phyloP scores from a whole-genome alignment of 2,329 filamentous ascomycete species.

The Alternaria atra region DNA sequence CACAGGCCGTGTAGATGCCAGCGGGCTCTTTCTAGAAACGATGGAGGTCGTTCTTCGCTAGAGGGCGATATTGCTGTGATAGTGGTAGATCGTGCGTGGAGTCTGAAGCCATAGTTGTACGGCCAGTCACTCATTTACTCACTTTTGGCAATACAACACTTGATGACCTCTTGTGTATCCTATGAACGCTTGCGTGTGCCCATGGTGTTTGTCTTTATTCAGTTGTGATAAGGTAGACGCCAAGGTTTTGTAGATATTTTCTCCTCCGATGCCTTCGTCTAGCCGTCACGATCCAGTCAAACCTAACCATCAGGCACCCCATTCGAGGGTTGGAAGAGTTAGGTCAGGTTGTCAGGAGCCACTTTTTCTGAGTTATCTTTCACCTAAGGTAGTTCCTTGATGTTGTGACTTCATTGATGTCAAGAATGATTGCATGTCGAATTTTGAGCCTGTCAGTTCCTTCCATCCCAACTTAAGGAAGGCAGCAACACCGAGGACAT shows the following conservation, averaged over 20 bases:
- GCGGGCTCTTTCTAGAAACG: not conserved
- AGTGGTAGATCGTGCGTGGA: not conserved
- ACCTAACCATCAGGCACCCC: not conserved
- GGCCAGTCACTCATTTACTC: not conserved
- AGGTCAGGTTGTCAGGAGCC: not conserved
- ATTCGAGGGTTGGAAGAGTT: not conserved
- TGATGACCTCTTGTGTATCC: not conserved
- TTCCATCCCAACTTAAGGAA: not conserved
- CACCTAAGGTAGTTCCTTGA: not conserved
- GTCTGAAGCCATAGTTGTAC: not conserved
- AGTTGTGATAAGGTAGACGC: not conserved
- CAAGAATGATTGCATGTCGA: not conserved
- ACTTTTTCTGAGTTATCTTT: not conserved
- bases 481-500: not conserved
- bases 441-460: not conserved
- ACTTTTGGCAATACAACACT: not conserved
- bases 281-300: not conserved
- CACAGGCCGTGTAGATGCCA: not conserved
- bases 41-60: not conserved
- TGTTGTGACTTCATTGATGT: not conserved
- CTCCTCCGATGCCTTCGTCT: not conserved
- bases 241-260: not conserved
- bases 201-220: not conserved
- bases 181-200: not conserved
- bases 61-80: not conserved